Evolutionary conservation across 2,329 filamentous ascomycete genomes (phyloP).

Genomic region (Paradendryphiella salina): DNA sequence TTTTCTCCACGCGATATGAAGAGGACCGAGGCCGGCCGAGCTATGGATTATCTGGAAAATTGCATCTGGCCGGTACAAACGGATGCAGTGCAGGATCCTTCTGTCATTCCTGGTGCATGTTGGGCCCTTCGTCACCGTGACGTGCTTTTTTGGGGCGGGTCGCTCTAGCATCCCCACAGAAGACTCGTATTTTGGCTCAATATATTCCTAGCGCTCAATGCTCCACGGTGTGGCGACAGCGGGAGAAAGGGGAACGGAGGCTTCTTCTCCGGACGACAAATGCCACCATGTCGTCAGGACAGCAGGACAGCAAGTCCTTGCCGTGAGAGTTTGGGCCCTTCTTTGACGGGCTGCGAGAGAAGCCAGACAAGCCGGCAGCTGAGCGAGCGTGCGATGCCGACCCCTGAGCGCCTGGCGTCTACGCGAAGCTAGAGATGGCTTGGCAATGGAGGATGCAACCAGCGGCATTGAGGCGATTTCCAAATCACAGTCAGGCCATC

Average conservation of each 20-base stretch:
- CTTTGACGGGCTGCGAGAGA: constrained; percentile 1
- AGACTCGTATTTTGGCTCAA: constrained; percentile 21
- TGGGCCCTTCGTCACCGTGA: constrained; percentile 14
- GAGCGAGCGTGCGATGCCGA: constrained; percentile 11
- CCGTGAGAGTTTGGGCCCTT: constrained; percentile 5
- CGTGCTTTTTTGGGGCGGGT: constrained; percentile 19
- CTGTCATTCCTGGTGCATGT: constrained; percentile 10
- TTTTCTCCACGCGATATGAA: constrained; percentile 14
- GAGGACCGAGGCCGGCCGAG: constrained; percentile 17
- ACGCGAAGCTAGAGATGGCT: constrained; percentile 14
- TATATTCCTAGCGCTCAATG: constrained; percentile 21
- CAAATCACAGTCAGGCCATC: constrained; percentile 20
- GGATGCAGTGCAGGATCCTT: constrained; percentile 4
- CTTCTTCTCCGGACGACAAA: constrained; percentile 5
- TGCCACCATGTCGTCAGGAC: neutral
- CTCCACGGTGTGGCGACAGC: neutral
- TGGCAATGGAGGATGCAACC: constrained; percentile 17
- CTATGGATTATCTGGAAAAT: constrained; percentile 14
- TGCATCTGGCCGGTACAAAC: constrained; percentile 5
- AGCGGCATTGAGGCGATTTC: constrained; percentile 19
- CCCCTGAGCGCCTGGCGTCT: constrained; percentile 10
- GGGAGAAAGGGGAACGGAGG: constrained; percentile 15
- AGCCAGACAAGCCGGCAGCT: constrained; percentile 2
- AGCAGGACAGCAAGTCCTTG: constrained; percentile 21
- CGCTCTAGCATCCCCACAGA: constrained; percentile 20